Evolutionary conservation across 169 alveolate genomes (phyloP).

Genomic region (Plasmodium gaboni): DNA sequence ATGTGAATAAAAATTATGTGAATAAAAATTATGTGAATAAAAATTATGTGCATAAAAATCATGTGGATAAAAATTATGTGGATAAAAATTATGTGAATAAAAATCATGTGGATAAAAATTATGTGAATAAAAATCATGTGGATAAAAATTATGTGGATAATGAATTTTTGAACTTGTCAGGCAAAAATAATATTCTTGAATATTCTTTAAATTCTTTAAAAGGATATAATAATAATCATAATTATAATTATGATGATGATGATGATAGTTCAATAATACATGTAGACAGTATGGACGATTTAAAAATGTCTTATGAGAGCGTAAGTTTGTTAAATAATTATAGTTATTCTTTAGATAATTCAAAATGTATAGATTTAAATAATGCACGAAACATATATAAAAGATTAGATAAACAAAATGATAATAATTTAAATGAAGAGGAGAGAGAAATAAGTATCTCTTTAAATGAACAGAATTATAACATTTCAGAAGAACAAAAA

Average conservation of each 20-base stretch:
- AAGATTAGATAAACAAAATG: neutral
- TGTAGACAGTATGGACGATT: constrained; percentile 1
- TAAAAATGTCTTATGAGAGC: neutral
- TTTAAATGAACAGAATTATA: neutral
- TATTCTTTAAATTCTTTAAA: constrained; percentile 4
- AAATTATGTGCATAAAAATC: neutral
- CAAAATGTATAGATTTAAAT: too few relatives aligned
- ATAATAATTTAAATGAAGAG: neutral
- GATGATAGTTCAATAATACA: constrained; percentile 1
- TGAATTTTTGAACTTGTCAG: neutral
- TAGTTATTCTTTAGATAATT: neutral
- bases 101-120: neutral
- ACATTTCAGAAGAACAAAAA: neutral
- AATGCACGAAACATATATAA: too few relatives aligned
- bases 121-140: neutral
- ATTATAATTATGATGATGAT: neutral
- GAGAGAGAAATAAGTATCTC: neutral
- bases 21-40: neutral
- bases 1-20: neutral
- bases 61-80: neutral
- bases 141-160: neutral
- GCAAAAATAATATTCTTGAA: neutral
- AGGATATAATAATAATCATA: neutral
- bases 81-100: neutral
- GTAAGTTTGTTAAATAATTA: neutral